Conservation (phyloP, 148 eudicot species). For the Nepenthes gracilis region DNA sequence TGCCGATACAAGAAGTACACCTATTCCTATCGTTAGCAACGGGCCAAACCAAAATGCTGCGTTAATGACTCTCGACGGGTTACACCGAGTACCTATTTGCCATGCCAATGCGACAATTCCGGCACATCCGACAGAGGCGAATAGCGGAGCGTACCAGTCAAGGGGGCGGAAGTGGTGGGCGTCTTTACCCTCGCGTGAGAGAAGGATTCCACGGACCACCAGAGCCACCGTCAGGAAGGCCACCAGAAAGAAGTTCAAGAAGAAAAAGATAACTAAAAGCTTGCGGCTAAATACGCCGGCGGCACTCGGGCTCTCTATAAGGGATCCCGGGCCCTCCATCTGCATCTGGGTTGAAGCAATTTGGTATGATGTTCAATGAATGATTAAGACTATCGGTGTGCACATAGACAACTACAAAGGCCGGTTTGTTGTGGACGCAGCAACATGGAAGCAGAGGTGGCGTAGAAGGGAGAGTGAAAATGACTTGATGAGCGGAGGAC, state of each 20-base stretch:
- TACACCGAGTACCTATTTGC: conserved; percentile 13
- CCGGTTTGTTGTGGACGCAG: too few species aligned
- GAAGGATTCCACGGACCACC: conserved; percentile 19
- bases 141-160: conserved; percentile 34
- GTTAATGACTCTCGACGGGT: conserved; percentile 20
- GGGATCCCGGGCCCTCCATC: too few species aligned
- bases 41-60: conserved; percentile 54
- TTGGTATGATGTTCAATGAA: too few species aligned
- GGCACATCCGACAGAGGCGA: conserved; percentile 24
- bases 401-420: too few species aligned
- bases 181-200: conserved; percentile 5
- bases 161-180: conserved; percentile 21
- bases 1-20: conserved; percentile 27
- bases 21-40: conserved; percentile 31
- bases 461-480: too few species aligned
- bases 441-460: too few species aligned
- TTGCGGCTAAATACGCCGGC: too few species aligned
- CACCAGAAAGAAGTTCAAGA: conserved; percentile 18
- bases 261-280: too few species aligned
- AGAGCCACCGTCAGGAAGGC: conserved; percentile 16
- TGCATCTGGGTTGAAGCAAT: too few species aligned
- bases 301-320: too few species aligned
- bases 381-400: too few species aligned
- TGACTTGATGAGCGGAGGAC: too few species aligned
- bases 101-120: conserved; percentile 22